Base-by-base conservation (phyloP, 2,329 filamentous ascomycete species). In the Periconia macrospinosa region DNA sequence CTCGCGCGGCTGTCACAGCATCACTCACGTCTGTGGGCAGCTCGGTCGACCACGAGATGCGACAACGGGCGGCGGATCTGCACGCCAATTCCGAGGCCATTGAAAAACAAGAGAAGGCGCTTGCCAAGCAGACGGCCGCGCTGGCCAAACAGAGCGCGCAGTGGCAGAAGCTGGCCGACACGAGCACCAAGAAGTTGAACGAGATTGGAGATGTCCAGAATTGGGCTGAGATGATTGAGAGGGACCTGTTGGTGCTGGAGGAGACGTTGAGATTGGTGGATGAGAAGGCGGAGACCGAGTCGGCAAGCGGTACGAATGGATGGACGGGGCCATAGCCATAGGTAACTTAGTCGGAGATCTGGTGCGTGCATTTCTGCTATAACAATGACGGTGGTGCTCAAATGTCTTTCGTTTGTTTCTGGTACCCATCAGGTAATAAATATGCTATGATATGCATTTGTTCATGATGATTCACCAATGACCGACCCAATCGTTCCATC, bases 151-250 rank as follows among this genome's bases (percentile, higher is more conserved):
- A 91, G 69, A 86, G 82, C 47, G 84, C 86, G 56, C 83, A 84
- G 72, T 81, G 90, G 67, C 82, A 80, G 60, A 82, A 82, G 60
- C 78, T 90, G 62, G 85, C 86, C 6, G 82, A 83, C 60, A 81
- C 80, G 53, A 86, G 86, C 35, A 82, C 83, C 44, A 81, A 81
- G 59, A 81, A 81, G 66, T 77, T 93, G 54, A 92, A 92, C 76
- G 89, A 92, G 79, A 78, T 92, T 56, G 89, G 90, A 20, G 87
- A 92, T 69, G 83, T 93, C 68, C 89, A 93, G 79, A 92, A 92
- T 72, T 94, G 90, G 90, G 89, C 90, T 19, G 90, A 94, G 81
- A 85, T 92, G 75, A 79, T 93, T 66, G 90, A 76, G 56, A 61
- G 73, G 45, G 74, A 76, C 47, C 45, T 76, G 54, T 42, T 76